These are phyloP conservation scores for Hypoxylon sp. DNA, from an alignment of 2,329 filamentous ascomycete genomes.

Conservation along the genomic window DNA sequence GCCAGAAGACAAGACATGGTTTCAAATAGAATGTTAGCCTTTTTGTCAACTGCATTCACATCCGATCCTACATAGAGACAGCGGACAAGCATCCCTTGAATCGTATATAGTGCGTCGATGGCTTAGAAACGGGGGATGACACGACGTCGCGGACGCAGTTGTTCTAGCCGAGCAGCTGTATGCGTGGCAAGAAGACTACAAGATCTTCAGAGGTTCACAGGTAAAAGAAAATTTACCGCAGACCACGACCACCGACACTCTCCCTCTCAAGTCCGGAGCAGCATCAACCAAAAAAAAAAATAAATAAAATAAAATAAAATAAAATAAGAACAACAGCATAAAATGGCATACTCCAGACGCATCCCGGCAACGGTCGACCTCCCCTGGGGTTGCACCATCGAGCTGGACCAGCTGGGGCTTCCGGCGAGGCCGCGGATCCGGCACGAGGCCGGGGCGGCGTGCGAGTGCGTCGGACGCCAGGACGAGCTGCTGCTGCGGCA, in stretches of 20 bases:
- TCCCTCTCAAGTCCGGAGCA: too few relatives aligned
- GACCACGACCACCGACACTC: background rate
- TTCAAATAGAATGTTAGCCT: background rate
- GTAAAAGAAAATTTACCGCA: background rate
- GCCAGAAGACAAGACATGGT: background rate
- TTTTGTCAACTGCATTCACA: background rate
- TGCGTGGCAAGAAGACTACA: background rate
- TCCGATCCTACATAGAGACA: background rate
- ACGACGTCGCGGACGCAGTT: background rate
- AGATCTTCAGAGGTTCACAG: background rate
- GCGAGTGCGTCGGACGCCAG: conserved; percentile 1
- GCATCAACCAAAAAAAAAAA: too few relatives aligned
- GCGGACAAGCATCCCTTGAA: background rate
- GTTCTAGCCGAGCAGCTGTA: background rate
- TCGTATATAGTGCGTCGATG: background rate
- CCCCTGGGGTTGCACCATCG: conserved; percentile 6
- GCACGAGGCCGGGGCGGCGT: background rate
- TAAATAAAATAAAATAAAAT: background rate
- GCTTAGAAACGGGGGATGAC: background rate
- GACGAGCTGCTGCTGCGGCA: background rate
- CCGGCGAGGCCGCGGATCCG: background rate
- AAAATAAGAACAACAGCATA: background rate
- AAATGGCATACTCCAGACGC: background rate
- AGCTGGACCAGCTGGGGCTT: conserved; percentile 11
- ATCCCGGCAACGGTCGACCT: background rate